Evolutionary conservation across 1,284 basidiomycete genomes (phyloP).

Genomic region (Vanrija pseudolonga): DNA sequence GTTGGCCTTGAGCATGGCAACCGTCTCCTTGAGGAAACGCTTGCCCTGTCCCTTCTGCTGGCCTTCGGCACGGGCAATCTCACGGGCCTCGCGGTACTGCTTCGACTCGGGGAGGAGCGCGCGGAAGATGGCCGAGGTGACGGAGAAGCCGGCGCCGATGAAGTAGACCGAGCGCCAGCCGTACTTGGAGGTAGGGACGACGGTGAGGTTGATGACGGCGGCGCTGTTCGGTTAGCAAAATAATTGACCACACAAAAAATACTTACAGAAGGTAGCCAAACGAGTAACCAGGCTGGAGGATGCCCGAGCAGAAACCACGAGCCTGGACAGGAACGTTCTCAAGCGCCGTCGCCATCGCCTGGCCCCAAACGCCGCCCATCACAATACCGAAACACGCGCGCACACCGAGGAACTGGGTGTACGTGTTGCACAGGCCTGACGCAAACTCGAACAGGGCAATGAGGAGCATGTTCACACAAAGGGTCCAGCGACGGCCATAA

Average conservation of each 20-base stretch:
- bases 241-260: background rate
- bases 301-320: constrained; percentile 79
- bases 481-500: constrained; percentile 88
- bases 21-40: constrained; percentile 66
- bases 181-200: constrained; percentile 34
- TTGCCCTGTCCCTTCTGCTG: constrained; percentile 55
- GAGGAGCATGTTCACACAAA: constrained; percentile 71
- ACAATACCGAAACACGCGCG: constrained; percentile 73
- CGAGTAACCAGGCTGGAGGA: constrained; percentile 79
- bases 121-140: constrained; percentile 67
- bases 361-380: constrained; percentile 65
- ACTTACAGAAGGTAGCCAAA: constrained; percentile 43
- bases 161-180: constrained; percentile 53
- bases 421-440: constrained; percentile 53
- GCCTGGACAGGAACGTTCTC: constrained; percentile 83
- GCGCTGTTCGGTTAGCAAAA: constrained; percentile 35
- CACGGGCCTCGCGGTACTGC: constrained; percentile 56
- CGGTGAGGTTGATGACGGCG: constrained; percentile 62
- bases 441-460: constrained; percentile 72
- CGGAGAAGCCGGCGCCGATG: constrained; percentile 60
- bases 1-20: constrained; percentile 70
- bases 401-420: constrained; percentile 51
- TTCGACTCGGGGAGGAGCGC: constrained; percentile 71
- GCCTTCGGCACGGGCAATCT: constrained; percentile 43
- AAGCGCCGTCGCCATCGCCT: constrained; percentile 55